phyloP scores from a whole-genome alignment of 768 basidiomycete species.

The Leccinum olivaceopallidum region DNA sequence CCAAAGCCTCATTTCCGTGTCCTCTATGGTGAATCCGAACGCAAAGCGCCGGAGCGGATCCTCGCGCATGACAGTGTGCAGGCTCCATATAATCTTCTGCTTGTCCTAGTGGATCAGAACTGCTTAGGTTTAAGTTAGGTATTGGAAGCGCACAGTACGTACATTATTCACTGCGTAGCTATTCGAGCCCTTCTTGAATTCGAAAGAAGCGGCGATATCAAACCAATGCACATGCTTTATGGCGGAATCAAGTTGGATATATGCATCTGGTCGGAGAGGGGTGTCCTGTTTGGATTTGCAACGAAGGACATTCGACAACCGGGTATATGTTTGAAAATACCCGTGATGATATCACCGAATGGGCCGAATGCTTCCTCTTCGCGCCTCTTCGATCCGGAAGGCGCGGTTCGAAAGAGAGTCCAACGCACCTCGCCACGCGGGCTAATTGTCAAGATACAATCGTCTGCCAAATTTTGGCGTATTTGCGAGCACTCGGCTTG shows the following conservation, averaged over 20 bases:
- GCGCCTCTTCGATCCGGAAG: not conserved
- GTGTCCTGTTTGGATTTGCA: not conserved
- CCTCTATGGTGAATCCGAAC: not conserved
- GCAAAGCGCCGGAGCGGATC: not conserved
- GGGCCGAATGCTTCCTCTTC: not conserved
- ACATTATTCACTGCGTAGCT: not conserved
- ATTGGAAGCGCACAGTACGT: not conserved
- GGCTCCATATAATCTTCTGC: conserved; percentile 28
- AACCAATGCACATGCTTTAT: not conserved
- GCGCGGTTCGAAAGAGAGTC: not conserved
- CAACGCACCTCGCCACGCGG: not conserved
- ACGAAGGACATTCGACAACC: not conserved
- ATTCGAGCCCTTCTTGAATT: not conserved
- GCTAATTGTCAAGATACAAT: not conserved
- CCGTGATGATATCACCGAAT: not conserved
- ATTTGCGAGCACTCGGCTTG: not conserved
- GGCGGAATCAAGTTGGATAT: not conserved
- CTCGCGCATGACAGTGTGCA: conserved; percentile 7
- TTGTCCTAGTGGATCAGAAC: conserved; percentile 9
- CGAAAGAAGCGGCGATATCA: not conserved
- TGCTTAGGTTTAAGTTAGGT: not conserved
- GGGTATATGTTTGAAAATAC: not conserved
- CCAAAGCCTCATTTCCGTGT: conserved; percentile 29
- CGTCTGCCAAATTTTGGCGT: not conserved
- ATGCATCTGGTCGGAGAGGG: not conserved